Conservation (phyloP, 1,139 yeast genomes). For the Schizosaccharomyces versatilis region DNA sequence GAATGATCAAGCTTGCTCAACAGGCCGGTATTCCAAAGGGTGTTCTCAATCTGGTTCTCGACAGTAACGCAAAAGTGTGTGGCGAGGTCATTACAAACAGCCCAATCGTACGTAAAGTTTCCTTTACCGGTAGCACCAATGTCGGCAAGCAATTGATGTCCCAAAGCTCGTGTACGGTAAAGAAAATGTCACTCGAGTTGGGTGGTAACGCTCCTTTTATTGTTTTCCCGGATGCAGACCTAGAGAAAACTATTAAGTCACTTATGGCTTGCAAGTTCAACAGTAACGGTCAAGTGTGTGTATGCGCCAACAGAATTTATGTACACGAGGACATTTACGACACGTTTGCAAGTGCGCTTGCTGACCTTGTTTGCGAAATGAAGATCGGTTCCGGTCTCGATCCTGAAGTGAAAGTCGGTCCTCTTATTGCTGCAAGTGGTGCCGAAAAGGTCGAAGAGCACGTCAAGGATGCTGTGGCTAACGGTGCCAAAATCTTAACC, state of each 20-base stretch:
- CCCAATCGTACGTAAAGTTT: conserved; percentile 44
- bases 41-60: conserved; percentile 47
- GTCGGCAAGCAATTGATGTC: conserved; percentile 63
- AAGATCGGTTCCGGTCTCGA: conserved; percentile 58
- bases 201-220: conserved; percentile 91
- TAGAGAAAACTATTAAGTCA: conserved; percentile 55
- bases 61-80: conserved; percentile 25
- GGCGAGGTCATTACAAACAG: conserved; percentile 56
- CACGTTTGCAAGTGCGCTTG: conserved; percentile 31
- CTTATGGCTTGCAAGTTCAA: conserved; percentile 47
- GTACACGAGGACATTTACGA: conserved; percentile 42
- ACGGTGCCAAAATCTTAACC: conserved; percentile 43
- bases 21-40: conserved; percentile 83
- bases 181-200: conserved; percentile 63
- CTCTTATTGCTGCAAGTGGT: conserved; percentile 48
- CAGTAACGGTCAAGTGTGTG: conserved; percentile 63
- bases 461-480: conserved; percentile 47
- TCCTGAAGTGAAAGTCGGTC: conserved; percentile 52
- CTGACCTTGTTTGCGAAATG: conserved; percentile 30
- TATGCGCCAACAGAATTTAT: conserved; percentile 55
- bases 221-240: conserved; percentile 62
- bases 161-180: conserved; percentile 55
- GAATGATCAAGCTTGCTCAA: conserved; percentile 41
- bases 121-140: conserved; percentile 77
- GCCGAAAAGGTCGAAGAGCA: conserved; percentile 48